Conservation (phyloP, 148 eudicot genomes). For the Rhododendron molle region DNA sequence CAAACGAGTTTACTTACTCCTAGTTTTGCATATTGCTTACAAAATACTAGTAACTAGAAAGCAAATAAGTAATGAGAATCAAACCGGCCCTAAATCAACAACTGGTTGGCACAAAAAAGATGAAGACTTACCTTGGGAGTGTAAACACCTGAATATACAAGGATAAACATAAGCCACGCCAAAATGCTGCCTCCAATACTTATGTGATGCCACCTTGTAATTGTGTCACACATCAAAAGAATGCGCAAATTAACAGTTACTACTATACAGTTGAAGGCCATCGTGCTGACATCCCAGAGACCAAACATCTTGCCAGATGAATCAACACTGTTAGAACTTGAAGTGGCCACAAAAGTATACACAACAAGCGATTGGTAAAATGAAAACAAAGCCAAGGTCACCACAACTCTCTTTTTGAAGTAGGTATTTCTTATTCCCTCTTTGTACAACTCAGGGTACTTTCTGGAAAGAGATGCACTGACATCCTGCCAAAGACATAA, state of each 20-base stretch:
- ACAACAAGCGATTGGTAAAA: conserved; percentile 77
- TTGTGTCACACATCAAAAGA: conserved; percentile 78
- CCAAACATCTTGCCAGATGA: conserved; percentile 87
- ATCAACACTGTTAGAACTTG: conserved; percentile 59
- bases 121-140: conserved; percentile 43
- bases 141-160: conserved; percentile 65
- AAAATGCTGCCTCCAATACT: conserved; percentile 90
- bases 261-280: conserved; percentile 81
- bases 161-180: conserved; percentile 73
- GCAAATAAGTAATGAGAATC: neutral
- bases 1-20: neutral
- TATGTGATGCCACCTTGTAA: conserved; percentile 90
- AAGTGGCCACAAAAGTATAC: conserved; percentile 54
- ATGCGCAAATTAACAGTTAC: conserved; percentile 90
- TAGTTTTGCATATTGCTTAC: neutral
- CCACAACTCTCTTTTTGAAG: conserved; percentile 83
- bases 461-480: conserved; percentile 79
- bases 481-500: conserved; percentile 61
- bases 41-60: neutral
- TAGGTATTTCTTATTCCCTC: conserved; percentile 78
- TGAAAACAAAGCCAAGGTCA: conserved; percentile 63
- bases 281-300: conserved; percentile 94
- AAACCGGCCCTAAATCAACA: neutral
- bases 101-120: neutral
- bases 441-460: conserved; percentile 82